Evolutionary conservation across 176 grass and related monocot species (phyloP).

Genomic region (Carex littledalei): DNA sequence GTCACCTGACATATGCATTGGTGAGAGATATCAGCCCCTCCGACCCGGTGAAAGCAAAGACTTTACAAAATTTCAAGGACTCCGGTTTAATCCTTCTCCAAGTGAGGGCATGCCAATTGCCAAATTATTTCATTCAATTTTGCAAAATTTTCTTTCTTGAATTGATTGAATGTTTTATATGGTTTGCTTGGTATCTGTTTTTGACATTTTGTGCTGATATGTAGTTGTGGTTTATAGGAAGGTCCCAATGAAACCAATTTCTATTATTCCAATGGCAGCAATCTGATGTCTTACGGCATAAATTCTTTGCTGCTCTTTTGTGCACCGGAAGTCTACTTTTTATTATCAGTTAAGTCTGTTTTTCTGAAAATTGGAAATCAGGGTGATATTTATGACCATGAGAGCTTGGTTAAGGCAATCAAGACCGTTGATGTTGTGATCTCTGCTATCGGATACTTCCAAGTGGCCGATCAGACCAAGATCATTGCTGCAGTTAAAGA

Average conservation of each 20-base stretch:
- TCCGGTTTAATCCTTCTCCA: conserved; percentile 41
- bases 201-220: background rate
- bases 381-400: conserved; percentile 24
- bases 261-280: background rate
- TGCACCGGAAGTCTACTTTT: background rate
- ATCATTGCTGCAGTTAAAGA: conserved; percentile 48
- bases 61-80: conserved; percentile 43
- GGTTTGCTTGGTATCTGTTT: background rate
- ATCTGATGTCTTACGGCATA: background rate
- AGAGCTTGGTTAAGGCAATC: conserved; percentile 30
- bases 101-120: background rate
- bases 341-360: background rate
- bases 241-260: background rate
- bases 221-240: background rate
- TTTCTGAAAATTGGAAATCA: background rate
- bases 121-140: conserved; percentile 1
- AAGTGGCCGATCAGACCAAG: conserved; percentile 25
- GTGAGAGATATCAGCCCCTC: conserved; percentile 34
- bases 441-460: conserved; percentile 23
- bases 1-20: conserved; percentile 40
- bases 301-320: background rate
- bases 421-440: conserved; percentile 15
- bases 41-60: conserved; percentile 30
- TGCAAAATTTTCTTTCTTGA: background rate
- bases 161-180: background rate